Conservation (phyloP, 257 asterid genomes). For the Capsicum chinense region DNA sequence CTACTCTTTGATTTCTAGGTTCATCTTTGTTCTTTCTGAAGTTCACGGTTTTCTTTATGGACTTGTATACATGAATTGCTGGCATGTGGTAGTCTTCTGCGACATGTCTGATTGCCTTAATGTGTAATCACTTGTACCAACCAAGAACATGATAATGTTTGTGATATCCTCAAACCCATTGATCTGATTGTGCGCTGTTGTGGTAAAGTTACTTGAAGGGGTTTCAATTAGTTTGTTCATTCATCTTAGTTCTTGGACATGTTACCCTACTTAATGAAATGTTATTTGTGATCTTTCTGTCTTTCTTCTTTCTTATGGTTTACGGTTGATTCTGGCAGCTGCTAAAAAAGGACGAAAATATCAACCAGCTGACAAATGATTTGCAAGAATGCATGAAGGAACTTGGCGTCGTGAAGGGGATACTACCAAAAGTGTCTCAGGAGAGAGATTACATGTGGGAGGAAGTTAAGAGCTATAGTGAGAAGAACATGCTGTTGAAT, state of each 20-base stretch:
- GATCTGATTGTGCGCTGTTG: not conserved
- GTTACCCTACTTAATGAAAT: not conserved
- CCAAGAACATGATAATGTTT: not conserved
- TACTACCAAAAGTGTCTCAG: conserved; percentile 78
- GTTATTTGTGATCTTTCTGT: not conserved
- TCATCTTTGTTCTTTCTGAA: not conserved
- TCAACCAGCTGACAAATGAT: conserved; percentile 67
- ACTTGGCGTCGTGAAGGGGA: conserved; percentile 65
- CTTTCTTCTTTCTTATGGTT: not conserved
- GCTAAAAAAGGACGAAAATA: conserved; percentile 80
- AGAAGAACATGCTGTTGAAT: conserved; percentile 77
- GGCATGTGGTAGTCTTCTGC: not conserved
- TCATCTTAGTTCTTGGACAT: not conserved
- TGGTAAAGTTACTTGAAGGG: not conserved
- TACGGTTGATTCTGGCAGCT: conserved; percentile 46
- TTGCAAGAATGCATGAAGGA: conserved; percentile 85
- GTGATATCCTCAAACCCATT: not conserved
- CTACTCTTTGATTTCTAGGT: not conserved
- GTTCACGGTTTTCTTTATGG: not conserved
- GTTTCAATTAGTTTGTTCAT: not conserved
- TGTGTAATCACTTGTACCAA: not conserved
- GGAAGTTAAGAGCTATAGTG: conserved; percentile 73
- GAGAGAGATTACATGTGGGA: conserved; percentile 95
- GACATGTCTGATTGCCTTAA: not conserved
- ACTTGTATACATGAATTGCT: no score